Conservation (phyloP, 768 basidiomycete genomes). For the Pholiota molesta region DNA sequence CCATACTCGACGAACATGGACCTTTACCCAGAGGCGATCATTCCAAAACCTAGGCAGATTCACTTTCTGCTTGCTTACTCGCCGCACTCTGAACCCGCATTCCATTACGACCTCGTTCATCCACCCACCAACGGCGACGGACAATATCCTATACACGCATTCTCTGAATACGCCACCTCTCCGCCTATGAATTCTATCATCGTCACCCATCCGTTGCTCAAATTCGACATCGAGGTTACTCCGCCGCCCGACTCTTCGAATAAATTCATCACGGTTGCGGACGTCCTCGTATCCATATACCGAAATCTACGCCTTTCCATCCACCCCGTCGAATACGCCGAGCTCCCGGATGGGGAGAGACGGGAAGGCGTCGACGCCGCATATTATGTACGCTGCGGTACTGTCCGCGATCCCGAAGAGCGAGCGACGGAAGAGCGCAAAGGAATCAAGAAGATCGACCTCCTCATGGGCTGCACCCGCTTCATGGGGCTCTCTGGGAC, state of each 20-base stretch:
- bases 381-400: constrained; percentile 45
- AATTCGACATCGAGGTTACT: constrained; percentile 37
- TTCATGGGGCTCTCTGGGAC: constrained; percentile 56
- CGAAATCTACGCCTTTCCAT: constrained; percentile 49
- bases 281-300: constrained; percentile 53
- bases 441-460: constrained; percentile 60
- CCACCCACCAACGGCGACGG: constrained; percentile 30
- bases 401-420: constrained; percentile 32
- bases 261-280: constrained; percentile 44
- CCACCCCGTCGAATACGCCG: constrained; percentile 45
- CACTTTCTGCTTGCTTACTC: constrained; percentile 44
- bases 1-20: constrained; percentile 29
- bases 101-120: constrained; percentile 41
- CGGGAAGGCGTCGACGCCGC: constrained; percentile 44
- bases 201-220: constrained; percentile 37
- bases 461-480: constrained; percentile 45
- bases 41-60: constrained; percentile 38
- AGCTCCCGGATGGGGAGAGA: constrained; percentile 32
- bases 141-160: constrained; percentile 31
- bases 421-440: constrained; percentile 43
- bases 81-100: constrained; percentile 33
- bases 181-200: constrained; percentile 39
- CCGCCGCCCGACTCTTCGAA: constrained; percentile 27
- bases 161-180: constrained; percentile 44
- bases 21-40: constrained; percentile 25